Evolutionary conservation across 306 rosid species (phyloP).

Genomic region (Vicia villosa): DNA sequence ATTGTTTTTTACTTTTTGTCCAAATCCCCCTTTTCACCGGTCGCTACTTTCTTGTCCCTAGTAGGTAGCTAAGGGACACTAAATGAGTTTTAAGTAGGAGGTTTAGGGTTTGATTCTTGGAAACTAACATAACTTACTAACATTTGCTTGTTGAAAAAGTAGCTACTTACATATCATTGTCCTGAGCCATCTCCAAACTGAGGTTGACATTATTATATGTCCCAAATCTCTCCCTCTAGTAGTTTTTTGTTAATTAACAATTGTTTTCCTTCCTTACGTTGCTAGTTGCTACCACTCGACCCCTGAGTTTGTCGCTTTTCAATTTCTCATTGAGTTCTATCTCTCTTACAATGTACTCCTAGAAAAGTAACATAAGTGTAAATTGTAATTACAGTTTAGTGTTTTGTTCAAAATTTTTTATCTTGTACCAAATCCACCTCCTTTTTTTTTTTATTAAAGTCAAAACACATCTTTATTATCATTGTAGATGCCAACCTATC

Average conservation of each 20-base stretch:
- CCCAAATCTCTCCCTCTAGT: neutral
- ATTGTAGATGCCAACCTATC: conserved; percentile 1
- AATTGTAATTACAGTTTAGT: neutral
- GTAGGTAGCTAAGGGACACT: no score
- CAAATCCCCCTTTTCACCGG: no score
- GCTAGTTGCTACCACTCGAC: neutral
- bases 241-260: neutral
- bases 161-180: no score
- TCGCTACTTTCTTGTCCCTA: no score
- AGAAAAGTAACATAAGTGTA: neutral
- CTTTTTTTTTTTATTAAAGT: neutral
- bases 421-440: conserved; percentile 13
- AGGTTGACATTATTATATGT: no score
- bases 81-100: no score
- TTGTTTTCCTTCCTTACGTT: neutral
- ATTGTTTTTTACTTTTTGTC: no score
- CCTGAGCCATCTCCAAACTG: no score
- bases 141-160: no score
- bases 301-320: neutral
- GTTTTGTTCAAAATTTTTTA: neutral
- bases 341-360: neutral
- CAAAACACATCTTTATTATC: conserved; percentile 7
- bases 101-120: no score
- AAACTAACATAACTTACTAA: no score
- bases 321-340: neutral